A percentile compares a stretch with the other conserved stretches of the same genome.
These are phyloP conservation scores for Hemisphaericaspora xylanilytica DNA, from an alignment of 1,139 yeast species.

Conservation along the genomic window DNA sequence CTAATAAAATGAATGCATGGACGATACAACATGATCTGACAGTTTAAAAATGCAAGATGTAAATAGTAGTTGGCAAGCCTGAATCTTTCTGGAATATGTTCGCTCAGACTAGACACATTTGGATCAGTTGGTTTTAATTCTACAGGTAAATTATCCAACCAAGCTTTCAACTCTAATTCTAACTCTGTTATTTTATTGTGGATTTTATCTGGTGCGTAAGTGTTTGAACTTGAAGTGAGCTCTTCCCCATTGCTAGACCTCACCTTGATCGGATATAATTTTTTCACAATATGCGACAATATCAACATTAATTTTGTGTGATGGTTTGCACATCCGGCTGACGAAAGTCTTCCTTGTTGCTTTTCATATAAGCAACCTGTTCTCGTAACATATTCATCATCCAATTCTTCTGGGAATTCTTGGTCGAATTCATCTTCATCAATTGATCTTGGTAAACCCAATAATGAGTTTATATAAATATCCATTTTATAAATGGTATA, in stretches of 20 bases:
- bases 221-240: slow-evolving; percentile 8
- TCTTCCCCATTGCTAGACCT: slow-evolving; percentile 10
- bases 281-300: slow-evolving; percentile 42
- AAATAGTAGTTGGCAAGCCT: slow-evolving; percentile 72
- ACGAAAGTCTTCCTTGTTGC: slow-evolving; percentile 53
- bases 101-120: slow-evolving; percentile 26
- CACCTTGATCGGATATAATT: slow-evolving; percentile 43
- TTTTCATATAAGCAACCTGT: slow-evolving; percentile 42
- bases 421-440: slow-evolving; percentile 86
- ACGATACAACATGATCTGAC: slow-evolving; percentile 80
- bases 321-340: slow-evolving; percentile 80
- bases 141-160: slow-evolving; percentile 72
- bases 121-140: slow-evolving; percentile 77
- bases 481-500: slow-evolving; percentile 93
- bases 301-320: slow-evolving; percentile 69
- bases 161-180: slow-evolving; percentile 68
- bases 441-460: slow-evolving; percentile 80
- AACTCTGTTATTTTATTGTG: slow-evolving; percentile 68
- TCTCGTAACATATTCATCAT: slow-evolving; percentile 83
- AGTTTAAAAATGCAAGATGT: slow-evolving; percentile 77
- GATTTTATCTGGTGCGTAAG: slow-evolving; percentile 37
- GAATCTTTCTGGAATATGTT: slow-evolving; percentile 55
- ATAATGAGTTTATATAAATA: slow-evolving; percentile 81
- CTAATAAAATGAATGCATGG: slow-evolving; percentile 86
- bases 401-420: slow-evolving; percentile 78